These are phyloP conservation scores for Carex sylvatica DNA, from an alignment of 202 grass and related monocot genomes.

Conservation along the genomic window DNA sequence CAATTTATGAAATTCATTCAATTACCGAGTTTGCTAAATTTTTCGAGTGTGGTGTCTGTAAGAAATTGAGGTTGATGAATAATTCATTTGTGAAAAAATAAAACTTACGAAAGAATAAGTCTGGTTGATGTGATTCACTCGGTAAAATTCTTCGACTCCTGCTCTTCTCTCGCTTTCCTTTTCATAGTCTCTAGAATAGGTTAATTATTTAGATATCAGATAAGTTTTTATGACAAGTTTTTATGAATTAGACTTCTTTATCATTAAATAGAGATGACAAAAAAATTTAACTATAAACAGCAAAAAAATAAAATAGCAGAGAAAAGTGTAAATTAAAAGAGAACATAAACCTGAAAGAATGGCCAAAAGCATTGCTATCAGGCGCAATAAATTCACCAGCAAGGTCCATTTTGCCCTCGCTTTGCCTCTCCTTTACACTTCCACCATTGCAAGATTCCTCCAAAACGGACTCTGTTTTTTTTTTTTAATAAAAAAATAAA, in stretches of 20 bases:
- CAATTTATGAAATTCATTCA: neutral
- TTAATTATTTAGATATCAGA: neutral
- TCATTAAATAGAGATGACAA: neutral
- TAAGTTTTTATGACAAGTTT: neutral
- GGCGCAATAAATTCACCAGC: conserved; percentile 20
- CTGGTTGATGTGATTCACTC: conserved; percentile 37
- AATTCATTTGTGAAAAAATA: neutral
- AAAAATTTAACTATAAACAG: neutral
- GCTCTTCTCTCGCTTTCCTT: conserved; percentile 35
- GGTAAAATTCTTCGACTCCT: conserved; percentile 31
- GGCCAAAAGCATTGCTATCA: conserved; percentile 38
- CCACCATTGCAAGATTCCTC: conserved; percentile 15
- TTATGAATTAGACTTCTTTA: neutral
- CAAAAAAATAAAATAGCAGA: neutral
- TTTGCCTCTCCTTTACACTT: conserved; percentile 1
- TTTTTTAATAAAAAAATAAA: neutral
- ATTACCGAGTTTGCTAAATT: neutral
- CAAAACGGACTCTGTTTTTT: neutral
- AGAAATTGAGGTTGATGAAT: neutral
- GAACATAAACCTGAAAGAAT: conserved; percentile 32
- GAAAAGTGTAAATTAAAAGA: neutral
- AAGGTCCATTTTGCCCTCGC: neutral
- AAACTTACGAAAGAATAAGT: conserved; percentile 32
- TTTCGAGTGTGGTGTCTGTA: neutral
- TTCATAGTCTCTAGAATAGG: conserved; percentile 28